Evolutionary conservation across 192 early-diverging fungal species (phyloP).

Genomic region (Blastocladiella britannica): DNA sequence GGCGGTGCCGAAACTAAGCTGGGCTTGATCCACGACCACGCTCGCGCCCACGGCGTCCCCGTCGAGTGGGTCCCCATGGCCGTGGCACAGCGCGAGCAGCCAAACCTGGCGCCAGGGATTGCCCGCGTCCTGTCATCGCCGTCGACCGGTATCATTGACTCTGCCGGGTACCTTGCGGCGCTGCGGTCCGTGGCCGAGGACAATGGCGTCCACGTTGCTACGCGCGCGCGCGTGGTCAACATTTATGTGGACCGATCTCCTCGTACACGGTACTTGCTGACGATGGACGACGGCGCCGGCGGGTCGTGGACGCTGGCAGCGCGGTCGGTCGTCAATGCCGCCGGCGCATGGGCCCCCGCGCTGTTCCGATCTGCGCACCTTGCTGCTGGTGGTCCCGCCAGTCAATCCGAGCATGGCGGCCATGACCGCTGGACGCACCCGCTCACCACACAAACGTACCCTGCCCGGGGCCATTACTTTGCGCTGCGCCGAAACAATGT

Average conservation of each 20-base stretch:
- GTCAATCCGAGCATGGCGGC: background rate
- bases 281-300: slow-evolving; percentile 19
- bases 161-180: slow-evolving; percentile 42
- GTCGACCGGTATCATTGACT: slow-evolving; percentile 65
- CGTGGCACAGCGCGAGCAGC: slow-evolving; percentile 27
- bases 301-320: slow-evolving; percentile 28
- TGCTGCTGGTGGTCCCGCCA: background rate
- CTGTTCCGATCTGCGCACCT: background rate
- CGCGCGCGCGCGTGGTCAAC: slow-evolving; percentile 21
- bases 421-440: background rate
- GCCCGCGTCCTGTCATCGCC: slow-evolving; percentile 33
- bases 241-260: too few species aligned
- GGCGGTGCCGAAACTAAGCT: slow-evolving; percentile 28
- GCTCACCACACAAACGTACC: background rate
- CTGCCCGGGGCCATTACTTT: slow-evolving; percentile 28
- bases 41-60: slow-evolving; percentile 25
- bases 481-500: background rate
- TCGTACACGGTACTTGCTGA: slow-evolving; percentile 28
- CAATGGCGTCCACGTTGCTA: slow-evolving; percentile 30
- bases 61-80: slow-evolving; percentile 22
- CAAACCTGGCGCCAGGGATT: slow-evolving; percentile 25
- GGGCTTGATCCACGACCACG: slow-evolving; percentile 27
- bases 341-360: slow-evolving; percentile 44
- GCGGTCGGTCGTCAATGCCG: slow-evolving; percentile 48
- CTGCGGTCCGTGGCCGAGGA: slow-evolving; percentile 29